Conservation (phyloP, 192 early-diverging fungal species). For the Umbelopsis isabellina region DNA sequence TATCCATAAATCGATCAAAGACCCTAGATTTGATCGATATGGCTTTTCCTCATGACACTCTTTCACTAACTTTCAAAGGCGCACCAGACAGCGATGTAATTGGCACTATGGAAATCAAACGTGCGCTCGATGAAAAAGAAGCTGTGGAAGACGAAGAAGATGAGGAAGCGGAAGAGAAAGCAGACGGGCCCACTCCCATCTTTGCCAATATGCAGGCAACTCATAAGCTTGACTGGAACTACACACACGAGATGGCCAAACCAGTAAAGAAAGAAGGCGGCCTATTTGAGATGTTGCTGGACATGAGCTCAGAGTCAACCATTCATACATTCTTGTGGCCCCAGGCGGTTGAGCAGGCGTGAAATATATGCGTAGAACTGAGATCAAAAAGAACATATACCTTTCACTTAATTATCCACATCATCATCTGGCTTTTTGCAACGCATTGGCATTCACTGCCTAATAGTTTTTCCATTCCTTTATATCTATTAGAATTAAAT, state of each 20-base stretch:
- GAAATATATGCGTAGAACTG: conserved; percentile 1
- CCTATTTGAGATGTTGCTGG: conserved; percentile 13
- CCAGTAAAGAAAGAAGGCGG: conserved; percentile 16
- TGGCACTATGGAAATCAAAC: conserved; percentile 12
- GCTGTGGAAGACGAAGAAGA: not conserved
- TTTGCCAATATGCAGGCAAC: conserved; percentile 3
- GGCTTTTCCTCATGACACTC: conserved; percentile 12
- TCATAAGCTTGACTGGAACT: conserved; percentile 9
- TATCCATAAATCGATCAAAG: conserved; percentile 14
- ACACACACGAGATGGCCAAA: conserved; percentile 9
- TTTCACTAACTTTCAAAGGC: not conserved
- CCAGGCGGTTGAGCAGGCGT: not conserved
- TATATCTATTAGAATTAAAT: conserved; percentile 3
- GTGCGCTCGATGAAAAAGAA: conserved; percentile 4
- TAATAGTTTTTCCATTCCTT: conserved; percentile 5
- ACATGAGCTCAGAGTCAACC: conserved; percentile 18
- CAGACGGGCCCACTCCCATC: not conserved
- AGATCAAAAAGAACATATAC: not conserved
- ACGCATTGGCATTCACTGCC: not conserved
- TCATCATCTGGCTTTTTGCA: not conserved
- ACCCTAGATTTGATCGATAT: conserved; percentile 1
- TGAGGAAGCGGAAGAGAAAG: not conserved
- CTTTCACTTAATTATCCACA: not conserved
- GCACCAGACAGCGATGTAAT: conserved; percentile 3
- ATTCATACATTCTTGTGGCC: conserved; percentile 17